Evolutionary conservation across 306 rosid species (phyloP).

Genomic region (Inga leiocalycina): DNA sequence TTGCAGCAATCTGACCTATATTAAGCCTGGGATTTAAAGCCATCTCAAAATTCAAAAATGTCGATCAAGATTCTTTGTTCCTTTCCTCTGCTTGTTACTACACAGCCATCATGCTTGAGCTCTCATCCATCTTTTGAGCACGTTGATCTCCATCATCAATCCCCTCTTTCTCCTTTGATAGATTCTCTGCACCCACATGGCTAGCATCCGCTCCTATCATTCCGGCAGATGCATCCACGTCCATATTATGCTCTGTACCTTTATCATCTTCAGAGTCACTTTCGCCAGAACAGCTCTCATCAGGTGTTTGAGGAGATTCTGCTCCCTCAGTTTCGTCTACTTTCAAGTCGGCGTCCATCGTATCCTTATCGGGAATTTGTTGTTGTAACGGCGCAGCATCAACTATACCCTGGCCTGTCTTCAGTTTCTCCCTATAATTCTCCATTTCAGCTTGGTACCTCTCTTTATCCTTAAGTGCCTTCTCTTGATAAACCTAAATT

Average conservation of each 20-base stretch:
- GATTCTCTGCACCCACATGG: slow-evolving; percentile 39
- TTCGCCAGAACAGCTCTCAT: slow-evolving; percentile 57
- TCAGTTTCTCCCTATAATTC: slow-evolving; percentile 64
- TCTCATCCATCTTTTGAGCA: slow-evolving; percentile 23
- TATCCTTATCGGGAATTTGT: slow-evolving; percentile 55
- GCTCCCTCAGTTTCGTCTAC: slow-evolving; percentile 47
- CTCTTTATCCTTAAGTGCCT: slow-evolving; percentile 84
- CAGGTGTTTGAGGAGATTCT: slow-evolving; percentile 45
- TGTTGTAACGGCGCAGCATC: slow-evolving; percentile 81
- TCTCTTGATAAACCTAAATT: slow-evolving; percentile 82
- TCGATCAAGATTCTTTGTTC: slow-evolving; percentile 3
- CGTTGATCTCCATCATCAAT: slow-evolving; percentile 28
- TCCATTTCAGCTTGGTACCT: slow-evolving; percentile 85
- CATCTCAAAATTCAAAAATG: slow-evolving; percentile 8
- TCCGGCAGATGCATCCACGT: slow-evolving; percentile 38
- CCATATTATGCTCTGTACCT: slow-evolving; percentile 38
- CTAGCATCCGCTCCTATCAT: slow-evolving; percentile 31
- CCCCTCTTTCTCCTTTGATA: slow-evolving; percentile 32
- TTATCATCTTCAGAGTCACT: slow-evolving; percentile 56
- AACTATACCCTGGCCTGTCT: slow-evolving; percentile 57
- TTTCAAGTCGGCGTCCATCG: slow-evolving; percentile 49
- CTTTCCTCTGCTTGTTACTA: slow-evolving; percentile 22
- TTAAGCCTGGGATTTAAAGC: neutral
- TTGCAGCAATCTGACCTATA: neutral
- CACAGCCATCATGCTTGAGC: slow-evolving; percentile 13